phyloP scores from a whole-genome alignment of 176 grass and related monocot genomes.

The Ensete ventricosum region DNA sequence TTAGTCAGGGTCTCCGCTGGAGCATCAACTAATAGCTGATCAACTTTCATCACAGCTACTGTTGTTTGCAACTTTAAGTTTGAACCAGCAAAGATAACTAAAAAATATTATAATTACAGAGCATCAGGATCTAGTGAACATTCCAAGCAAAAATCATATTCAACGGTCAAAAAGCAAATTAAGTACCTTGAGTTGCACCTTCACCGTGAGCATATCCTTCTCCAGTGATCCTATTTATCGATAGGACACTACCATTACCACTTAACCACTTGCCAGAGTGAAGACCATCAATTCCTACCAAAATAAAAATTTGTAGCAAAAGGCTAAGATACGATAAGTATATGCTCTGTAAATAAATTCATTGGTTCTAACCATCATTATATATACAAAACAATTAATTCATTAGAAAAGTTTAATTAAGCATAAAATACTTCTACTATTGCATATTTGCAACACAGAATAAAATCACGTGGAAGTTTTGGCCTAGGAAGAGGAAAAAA shows the following conservation, averaged over 20 bases:
- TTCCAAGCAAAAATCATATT: conserved; percentile 8
- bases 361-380: conserved; percentile 1
- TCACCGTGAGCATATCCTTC: conserved; percentile 60
- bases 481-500: too few relatives aligned
- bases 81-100: conserved; percentile 64
- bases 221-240: conserved; percentile 53
- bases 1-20: conserved; percentile 56
- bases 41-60: conserved; percentile 52
- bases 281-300: conserved; percentile 37
- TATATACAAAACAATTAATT: too few relatives aligned
- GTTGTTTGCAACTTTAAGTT: conserved; percentile 63
- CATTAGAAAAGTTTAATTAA: too few relatives aligned
- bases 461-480: too few relatives aligned
- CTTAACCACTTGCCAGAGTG: conserved; percentile 64
- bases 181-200: conserved; percentile 62
- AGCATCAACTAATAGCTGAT: conserved; percentile 56
- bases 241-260: conserved; percentile 63
- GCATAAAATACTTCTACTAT: too few relatives aligned
- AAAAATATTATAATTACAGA: conserved; percentile 14
- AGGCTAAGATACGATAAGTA: neutral
- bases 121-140: conserved; percentile 14
- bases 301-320: neutral
- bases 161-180: neutral
- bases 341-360: conserved; percentile 4
- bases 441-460: too few relatives aligned